Conservation (phyloP, 75 land plant species). For the Cupressus sempervirens region DNA sequence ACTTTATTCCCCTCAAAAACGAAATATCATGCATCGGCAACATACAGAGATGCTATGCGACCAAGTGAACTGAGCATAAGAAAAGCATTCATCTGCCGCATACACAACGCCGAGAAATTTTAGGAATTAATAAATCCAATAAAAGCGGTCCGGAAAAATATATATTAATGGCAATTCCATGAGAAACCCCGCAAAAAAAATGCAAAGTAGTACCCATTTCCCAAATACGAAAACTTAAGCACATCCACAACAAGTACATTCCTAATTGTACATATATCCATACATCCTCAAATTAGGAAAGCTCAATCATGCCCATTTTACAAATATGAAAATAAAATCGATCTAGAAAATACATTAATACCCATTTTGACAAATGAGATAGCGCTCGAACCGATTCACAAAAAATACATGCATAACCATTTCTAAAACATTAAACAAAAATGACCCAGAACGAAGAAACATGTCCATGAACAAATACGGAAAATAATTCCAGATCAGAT, state of each 20-base stretch:
- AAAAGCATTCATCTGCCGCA: not conserved
- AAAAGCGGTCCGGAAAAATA: too few relatives aligned
- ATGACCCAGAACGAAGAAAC: not conserved
- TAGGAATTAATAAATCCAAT: not conserved
- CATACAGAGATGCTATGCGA: too few relatives aligned
- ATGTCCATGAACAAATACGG: not conserved
- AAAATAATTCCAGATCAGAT: not conserved
- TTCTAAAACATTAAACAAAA: not conserved
- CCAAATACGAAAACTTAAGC: not conserved
- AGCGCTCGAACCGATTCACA: not conserved
- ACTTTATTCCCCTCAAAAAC: not conserved
- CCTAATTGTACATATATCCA: not conserved
- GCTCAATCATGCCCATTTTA: not conserved
- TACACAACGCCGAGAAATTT: not conserved
- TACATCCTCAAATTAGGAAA: not conserved
- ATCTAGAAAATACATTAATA: not conserved
- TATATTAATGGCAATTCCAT: not conserved
- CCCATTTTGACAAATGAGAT: not conserved
- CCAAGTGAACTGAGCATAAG: not conserved
- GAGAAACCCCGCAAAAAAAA: not conserved
- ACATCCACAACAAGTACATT: not conserved
- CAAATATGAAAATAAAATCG: not conserved
- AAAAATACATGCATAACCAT: not conserved
- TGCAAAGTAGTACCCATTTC: not conserved
- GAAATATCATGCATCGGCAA: too few relatives aligned